Base-by-base conservation (phyloP, 345 rosid genomes). In the Iberis pinnata region DNA sequence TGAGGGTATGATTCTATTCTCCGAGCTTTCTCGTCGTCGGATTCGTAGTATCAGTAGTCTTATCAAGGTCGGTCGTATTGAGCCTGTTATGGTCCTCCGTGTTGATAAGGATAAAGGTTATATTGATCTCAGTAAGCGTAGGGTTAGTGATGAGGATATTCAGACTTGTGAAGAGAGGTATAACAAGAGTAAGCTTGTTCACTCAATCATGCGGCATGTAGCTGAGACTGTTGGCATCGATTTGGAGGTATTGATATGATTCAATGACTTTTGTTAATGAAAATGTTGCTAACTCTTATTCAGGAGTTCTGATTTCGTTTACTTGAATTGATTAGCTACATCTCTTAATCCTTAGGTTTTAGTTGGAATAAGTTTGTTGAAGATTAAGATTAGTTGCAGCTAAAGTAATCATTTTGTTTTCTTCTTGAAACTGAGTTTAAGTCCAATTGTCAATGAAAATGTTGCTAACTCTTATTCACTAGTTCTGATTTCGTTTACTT, bases 21-120 rank as follows among this genome's bases (percentile, higher is more conserved):
- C 93, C 18, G 97, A 89, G 88, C 93, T 89, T 36, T 89, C 95
- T 20, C 89, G 95, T 50, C 97, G 97, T 59, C 82, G 97, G 31
- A 89, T 89, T 70, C 88, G 97, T 16, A 85, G 95, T 24, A 88
- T 85, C 48, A 89, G 89, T 40, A 83, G 92, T 63, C 70, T 89
- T 35, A 85, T 89, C 70, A 89, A 81, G 77, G 95, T 89, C 12
- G 97, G 95, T 38, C 79, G 97, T 18, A 89, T 70, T 60, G 97
- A 89, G 77, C 95, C 97, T 11, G 95, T 85, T 13, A 89, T 89
- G 97, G 97, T 89, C 4, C 82, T 89, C 10, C 85, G 95, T 58
- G 97, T 88, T 2, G 95, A 88, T 50, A 88, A 81, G 75, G 97
- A 88, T 58, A 88, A 81, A 49, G 97, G 97, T 0, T 88, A 85